A percentile compares a stretch with the other conserved stretches of the same genome.
phyloP scores from a whole-genome alignment of 495 filamentous ascomycete genomes.

The Pseudomonodictys pantanalensis region DNA sequence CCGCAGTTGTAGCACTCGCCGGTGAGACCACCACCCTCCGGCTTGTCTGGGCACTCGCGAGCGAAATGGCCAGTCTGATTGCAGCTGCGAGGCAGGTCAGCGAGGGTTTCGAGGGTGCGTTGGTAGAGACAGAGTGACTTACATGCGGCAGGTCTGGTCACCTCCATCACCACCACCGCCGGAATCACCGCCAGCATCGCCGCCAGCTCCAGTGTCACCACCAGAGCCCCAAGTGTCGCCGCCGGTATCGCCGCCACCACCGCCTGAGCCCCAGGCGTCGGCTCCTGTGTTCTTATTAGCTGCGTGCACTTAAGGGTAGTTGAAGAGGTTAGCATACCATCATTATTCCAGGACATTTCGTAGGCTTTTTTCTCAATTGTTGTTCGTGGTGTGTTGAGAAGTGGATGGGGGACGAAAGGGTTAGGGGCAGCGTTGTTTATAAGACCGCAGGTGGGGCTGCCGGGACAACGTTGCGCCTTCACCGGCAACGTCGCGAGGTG shows the following conservation, averaged over 20 bases:
- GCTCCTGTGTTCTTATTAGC: background rate
- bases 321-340: background rate
- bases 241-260: background rate
- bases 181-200: slow-evolving; percentile 21
- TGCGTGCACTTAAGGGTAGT: background rate
- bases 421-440: no score
- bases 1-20: slow-evolving; percentile 78
- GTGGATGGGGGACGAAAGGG: no score
- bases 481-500: no score
- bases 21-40: slow-evolving; percentile 30
- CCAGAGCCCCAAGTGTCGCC: background rate
- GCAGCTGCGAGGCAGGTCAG: no score
- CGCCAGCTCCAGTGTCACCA: slow-evolving; percentile 17
- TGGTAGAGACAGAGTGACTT: slow-evolving; percentile 27
- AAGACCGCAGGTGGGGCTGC: no score
- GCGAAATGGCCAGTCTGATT: slow-evolving; percentile 54
- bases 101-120: no score
- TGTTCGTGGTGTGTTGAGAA: no score
- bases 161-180: slow-evolving; percentile 13
- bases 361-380: no score
- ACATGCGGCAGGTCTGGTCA: slow-evolving; percentile 40
- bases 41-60: slow-evolving; percentile 54
- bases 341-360: background rate
- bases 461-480: no score
- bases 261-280: slow-evolving; percentile 6